A percentile compares a stretch with the other conserved stretches of the same genome.
Conservation (phyloP, 108 stramenopile genomes). For the Phaeodactylum tricornutum region DNA sequence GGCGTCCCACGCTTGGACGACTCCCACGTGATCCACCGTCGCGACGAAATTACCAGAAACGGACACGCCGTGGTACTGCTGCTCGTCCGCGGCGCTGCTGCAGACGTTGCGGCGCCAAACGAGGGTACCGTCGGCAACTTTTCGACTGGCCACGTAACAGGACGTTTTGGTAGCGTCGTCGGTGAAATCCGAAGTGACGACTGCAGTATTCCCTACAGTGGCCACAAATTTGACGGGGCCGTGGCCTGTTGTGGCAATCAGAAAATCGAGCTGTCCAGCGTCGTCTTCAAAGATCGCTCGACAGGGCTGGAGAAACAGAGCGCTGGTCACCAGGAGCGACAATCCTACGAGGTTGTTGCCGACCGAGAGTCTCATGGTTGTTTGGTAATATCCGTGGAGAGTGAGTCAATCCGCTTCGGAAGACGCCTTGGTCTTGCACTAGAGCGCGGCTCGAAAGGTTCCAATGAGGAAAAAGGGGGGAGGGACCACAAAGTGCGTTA, state of each 20-base stretch:
- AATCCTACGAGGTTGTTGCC: no score
- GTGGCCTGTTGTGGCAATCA: constrained; percentile 68
- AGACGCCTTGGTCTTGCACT: no score
- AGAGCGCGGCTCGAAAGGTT: no score
- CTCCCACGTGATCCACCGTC: constrained; percentile 31
- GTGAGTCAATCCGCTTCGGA: no score
- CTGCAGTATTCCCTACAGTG: neutral
- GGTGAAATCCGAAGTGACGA: constrained; percentile 20
- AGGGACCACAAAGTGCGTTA: no score
- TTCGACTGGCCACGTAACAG: constrained; percentile 47
- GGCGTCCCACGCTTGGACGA: constrained; percentile 39
- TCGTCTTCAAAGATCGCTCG: constrained; percentile 45
- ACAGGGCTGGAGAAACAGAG: neutral
- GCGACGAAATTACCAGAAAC: constrained; percentile 2
- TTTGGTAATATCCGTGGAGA: no score
- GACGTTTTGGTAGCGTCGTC: constrained; percentile 11
- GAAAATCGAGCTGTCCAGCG: constrained; percentile 63
- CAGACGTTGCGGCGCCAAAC: constrained; percentile 69
- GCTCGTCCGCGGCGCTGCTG: constrained; percentile 6
- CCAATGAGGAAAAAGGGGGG: no score
- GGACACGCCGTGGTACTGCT: constrained; percentile 10
- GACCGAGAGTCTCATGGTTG: no score
- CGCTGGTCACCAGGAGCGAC: neutral
- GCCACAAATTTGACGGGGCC: constrained; percentile 19
- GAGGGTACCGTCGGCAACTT: constrained; percentile 27